Conservation (phyloP, 164 flowering plant species). For the Paratinospora sagittata region DNA sequence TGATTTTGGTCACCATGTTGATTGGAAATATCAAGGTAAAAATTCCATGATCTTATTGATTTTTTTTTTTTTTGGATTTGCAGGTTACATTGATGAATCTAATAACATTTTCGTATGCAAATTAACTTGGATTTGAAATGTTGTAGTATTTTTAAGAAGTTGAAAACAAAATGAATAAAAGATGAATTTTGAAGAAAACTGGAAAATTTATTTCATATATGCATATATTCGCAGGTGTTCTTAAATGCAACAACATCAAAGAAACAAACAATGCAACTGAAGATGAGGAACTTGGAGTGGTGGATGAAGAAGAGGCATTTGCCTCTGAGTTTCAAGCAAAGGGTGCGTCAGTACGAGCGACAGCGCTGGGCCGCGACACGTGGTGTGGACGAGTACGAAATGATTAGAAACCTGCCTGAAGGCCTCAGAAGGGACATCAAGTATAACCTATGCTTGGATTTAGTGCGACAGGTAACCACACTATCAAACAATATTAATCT, state of each 20-base stretch:
- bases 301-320: slow-evolving; percentile 83
- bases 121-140: too few relatives aligned
- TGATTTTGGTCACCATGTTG: slow-evolving; percentile 84
- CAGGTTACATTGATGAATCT: too few relatives aligned
- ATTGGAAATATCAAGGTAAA: slow-evolving; percentile 96
- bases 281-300: slow-evolving; percentile 93
- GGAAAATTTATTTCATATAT: too few relatives aligned
- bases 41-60: too few relatives aligned
- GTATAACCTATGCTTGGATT: slow-evolving; percentile 85
- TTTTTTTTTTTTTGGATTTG: too few relatives aligned
- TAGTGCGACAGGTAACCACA: slow-evolving; percentile 75
- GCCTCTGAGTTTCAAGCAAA: slow-evolving; percentile 65
- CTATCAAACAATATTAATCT: background rate
- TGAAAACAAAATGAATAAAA: too few relatives aligned
- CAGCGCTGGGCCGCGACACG: slow-evolving; percentile 97
- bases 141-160: too few relatives aligned
- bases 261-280: slow-evolving; percentile 88
- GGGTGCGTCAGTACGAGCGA: slow-evolving; percentile 82
- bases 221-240: too few relatives aligned
- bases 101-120: too few relatives aligned
- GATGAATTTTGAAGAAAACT: too few relatives aligned
- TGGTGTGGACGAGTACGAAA: slow-evolving; percentile 83
- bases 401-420: slow-evolving; percentile 81
- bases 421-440: slow-evolving; percentile 94
- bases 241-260: too few relatives aligned